Evolutionary conservation across 2,329 filamentous ascomycete genomes (phyloP).

Genomic region (Cadophora malorum): DNA sequence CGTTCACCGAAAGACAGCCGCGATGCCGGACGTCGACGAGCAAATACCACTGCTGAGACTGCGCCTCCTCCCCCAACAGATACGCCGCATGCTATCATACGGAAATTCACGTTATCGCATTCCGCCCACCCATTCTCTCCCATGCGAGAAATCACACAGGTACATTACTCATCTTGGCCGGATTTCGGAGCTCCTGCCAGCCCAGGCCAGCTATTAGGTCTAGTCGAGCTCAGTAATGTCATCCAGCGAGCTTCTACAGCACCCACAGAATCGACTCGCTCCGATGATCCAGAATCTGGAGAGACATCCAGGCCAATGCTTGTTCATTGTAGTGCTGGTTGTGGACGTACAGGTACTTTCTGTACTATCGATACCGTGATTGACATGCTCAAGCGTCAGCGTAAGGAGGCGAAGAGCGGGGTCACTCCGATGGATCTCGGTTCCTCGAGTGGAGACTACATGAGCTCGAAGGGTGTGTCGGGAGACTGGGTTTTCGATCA

Average conservation of each 20-base stretch:
- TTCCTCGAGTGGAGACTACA: constrained; percentile 36
- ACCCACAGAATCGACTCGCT: constrained; percentile 45
- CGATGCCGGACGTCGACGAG: constrained; percentile 55
- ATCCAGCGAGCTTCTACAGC: constrained; percentile 62
- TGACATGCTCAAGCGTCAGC: constrained; percentile 94
- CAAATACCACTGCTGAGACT: constrained; percentile 59
- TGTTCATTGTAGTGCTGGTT: constrained; percentile 95
- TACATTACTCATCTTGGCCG: constrained; percentile 96
- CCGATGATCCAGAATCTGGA: constrained; percentile 65
- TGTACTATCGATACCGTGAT: constrained; percentile 96
- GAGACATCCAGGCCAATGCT: constrained; percentile 71
- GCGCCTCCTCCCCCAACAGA: constrained; percentile 53
- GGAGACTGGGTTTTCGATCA: constrained; percentile 75
- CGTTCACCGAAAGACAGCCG: constrained; percentile 49
- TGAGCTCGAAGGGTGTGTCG: constrained; percentile 39
- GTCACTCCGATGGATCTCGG: constrained; percentile 53
- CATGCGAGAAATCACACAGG: constrained; percentile 89
- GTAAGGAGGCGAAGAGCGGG: constrained; percentile 46
- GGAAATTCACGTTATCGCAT: constrained; percentile 86
- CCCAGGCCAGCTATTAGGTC: constrained; percentile 81
- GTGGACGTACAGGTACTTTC: constrained; percentile 93
- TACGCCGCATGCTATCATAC: constrained; percentile 77
- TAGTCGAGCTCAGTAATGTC: constrained; percentile 87
- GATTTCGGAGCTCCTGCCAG: constrained; percentile 94
- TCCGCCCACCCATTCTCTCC: constrained; percentile 79